A percentile compares a stretch with the other conserved stretches of the same genome.
phyloP scores from a whole-genome alignment of 1,139 yeast species.

The Diutina ranongensis region DNA sequence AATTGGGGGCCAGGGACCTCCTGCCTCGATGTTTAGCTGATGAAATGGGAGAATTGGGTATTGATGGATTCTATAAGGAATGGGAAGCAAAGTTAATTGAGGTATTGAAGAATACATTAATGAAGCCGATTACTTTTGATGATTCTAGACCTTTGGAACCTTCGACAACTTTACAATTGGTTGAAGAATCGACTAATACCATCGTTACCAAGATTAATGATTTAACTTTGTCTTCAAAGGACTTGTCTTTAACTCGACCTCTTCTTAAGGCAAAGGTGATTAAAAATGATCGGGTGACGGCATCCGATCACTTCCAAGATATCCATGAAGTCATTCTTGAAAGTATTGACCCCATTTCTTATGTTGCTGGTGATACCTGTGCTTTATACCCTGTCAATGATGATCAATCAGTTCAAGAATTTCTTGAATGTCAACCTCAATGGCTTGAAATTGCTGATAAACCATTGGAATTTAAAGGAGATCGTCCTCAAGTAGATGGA shows the following conservation, averaged over 20 bases:
- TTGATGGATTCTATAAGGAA: conserved; percentile 64
- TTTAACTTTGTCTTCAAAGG: neutral
- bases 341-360: conserved; percentile 20
- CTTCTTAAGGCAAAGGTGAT: conserved; percentile 29
- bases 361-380: conserved; percentile 71
- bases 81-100: conserved; percentile 37
- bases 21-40: conserved; percentile 80
- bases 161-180: neutral
- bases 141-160: neutral
- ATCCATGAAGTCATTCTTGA: conserved; percentile 53
- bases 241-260: conserved; percentile 7
- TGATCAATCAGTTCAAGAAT: conserved; percentile 46
- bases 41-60: conserved; percentile 70
- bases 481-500: conserved; percentile 28
- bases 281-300: conserved; percentile 50
- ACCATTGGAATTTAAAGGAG: conserved; percentile 25
- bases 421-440: conserved; percentile 54
- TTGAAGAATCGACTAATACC: neutral
- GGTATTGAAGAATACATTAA: conserved; percentile 8
- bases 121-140: neutral
- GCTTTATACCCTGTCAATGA: conserved; percentile 70
- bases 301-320: conserved; percentile 75
- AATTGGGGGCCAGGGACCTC: conserved; percentile 71
- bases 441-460: conserved; percentile 66
- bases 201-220: neutral